A percentile compares a stretch with the other conserved stretches of the same genome.
phyloP scores from a whole-genome alignment of 306 rosid genomes.

The Delonix regia region DNA sequence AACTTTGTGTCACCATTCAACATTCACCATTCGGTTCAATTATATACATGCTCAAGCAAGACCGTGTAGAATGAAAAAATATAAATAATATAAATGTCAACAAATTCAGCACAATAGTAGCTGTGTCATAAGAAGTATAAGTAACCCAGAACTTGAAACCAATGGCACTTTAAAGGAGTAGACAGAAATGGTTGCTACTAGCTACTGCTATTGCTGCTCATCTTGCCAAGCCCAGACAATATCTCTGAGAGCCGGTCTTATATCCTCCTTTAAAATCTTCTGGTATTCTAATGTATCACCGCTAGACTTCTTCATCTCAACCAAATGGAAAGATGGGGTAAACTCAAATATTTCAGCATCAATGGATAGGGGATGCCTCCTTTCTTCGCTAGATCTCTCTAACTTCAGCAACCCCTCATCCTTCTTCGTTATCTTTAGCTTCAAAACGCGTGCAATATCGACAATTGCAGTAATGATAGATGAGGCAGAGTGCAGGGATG shows the following conservation, averaged over 20 bases:
- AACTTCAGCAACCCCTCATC: slow-evolving; percentile 44
- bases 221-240: slow-evolving; percentile 49
- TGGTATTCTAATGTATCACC: slow-evolving; percentile 49
- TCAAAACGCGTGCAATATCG: slow-evolving; percentile 31
- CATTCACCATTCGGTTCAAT: too few species aligned
- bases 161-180: slow-evolving; percentile 14
- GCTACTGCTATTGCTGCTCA: slow-evolving; percentile 30
- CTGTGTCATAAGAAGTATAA: neutral
- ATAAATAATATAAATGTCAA: slow-evolving; percentile 9
- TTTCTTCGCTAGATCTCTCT: slow-evolving; percentile 37
- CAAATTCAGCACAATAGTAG: slow-evolving; percentile 16
- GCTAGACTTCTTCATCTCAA: slow-evolving; percentile 46
- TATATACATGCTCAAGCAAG: slow-evolving; percentile 27
- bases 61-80: neutral
- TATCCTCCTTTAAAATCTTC: slow-evolving; percentile 45
- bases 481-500: slow-evolving; percentile 41
- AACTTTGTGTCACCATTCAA: slow-evolving; percentile 4
- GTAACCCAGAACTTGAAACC: slow-evolving; percentile 23
- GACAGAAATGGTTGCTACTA: neutral
- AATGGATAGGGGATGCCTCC: slow-evolving; percentile 33
- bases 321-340: slow-evolving; percentile 46
- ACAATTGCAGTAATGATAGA: slow-evolving; percentile 41
- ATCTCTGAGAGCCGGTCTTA: slow-evolving; percentile 48
- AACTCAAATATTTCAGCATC: slow-evolving; percentile 49
- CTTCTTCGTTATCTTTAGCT: slow-evolving; percentile 39